phyloP scores from a whole-genome alignment of 768 basidiomycete genomes.

The Suillus americanus region DNA sequence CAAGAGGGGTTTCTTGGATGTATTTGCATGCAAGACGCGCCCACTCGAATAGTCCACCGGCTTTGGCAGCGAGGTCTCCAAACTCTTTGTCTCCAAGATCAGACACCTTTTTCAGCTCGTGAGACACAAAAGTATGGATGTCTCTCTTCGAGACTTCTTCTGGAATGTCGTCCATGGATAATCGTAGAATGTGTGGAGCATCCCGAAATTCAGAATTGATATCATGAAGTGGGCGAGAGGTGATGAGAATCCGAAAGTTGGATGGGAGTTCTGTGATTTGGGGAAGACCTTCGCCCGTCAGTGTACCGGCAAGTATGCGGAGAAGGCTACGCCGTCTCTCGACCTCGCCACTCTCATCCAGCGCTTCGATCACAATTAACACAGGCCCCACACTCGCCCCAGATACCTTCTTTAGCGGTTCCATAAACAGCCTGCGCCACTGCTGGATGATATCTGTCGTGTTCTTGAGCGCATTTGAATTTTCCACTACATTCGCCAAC shows the following conservation, averaged over 20 bases:
- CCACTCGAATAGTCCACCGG: slow-evolving; percentile 9
- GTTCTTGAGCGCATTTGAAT: too few species aligned
- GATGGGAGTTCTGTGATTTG: too few species aligned
- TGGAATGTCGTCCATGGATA: neutral
- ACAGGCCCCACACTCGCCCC: too few species aligned
- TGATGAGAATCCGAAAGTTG: slow-evolving; percentile 7
- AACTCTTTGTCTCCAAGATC: neutral
- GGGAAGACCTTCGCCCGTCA: too few species aligned
- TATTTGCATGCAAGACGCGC: slow-evolving; percentile 8
- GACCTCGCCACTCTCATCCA: too few species aligned
- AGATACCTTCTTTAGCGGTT: too few species aligned
- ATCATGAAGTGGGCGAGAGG: slow-evolving; percentile 10
- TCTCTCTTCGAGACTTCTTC: neutral
- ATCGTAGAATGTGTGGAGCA: neutral
- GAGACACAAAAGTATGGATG: neutral
- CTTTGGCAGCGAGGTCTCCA: neutral
- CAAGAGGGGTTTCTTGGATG: neutral
- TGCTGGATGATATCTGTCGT: too few species aligned
- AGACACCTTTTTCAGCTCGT: fast-evolving
- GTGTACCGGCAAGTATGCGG: too few species aligned
- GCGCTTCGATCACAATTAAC: too few species aligned
- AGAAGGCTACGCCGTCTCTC: too few species aligned
- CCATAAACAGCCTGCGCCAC: too few species aligned
- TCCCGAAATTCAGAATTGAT: neutral
- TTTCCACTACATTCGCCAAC: too few species aligned